phyloP scores from a whole-genome alignment of 192 early-diverging fungal species.

The Backusella tuberculispora region DNA sequence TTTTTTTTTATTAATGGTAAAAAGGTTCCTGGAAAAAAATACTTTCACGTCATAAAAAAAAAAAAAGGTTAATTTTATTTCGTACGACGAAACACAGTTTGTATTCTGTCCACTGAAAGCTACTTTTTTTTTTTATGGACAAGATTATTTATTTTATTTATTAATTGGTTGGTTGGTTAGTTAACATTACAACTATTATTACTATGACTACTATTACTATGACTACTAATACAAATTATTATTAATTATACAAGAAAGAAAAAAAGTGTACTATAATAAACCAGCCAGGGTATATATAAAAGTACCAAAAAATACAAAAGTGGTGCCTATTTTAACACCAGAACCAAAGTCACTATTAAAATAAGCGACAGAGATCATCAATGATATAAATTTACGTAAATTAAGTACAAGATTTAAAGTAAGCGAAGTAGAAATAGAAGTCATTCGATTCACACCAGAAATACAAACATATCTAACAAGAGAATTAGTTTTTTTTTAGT shows the following conservation, averaged over 20 bases:
- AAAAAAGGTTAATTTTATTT: neutral
- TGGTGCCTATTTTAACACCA: conserved; percentile 66
- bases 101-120: no score
- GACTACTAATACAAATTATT: no score
- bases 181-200: no score
- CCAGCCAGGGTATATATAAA: conserved; percentile 60
- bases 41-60: neutral
- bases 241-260: no score
- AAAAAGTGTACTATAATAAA: neutral
- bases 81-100: neutral
- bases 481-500: no score
- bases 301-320: conserved; percentile 81
- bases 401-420: conserved; percentile 87
- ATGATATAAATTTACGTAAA: conserved; percentile 81
- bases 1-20: no score
- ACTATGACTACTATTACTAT: no score
- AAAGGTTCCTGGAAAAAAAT: neutral
- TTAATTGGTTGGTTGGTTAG: neutral
- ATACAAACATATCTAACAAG: conserved; percentile 74
- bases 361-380: conserved; percentile 76
- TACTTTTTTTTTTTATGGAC: neutral
- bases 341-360: conserved; percentile 78
- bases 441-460: conserved; percentile 82
- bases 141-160: conserved; percentile 2
- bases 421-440: conserved; percentile 73